Base-by-base conservation (phyloP, 345 rosid genomes). In the Eucalyptus virginea region DNA sequence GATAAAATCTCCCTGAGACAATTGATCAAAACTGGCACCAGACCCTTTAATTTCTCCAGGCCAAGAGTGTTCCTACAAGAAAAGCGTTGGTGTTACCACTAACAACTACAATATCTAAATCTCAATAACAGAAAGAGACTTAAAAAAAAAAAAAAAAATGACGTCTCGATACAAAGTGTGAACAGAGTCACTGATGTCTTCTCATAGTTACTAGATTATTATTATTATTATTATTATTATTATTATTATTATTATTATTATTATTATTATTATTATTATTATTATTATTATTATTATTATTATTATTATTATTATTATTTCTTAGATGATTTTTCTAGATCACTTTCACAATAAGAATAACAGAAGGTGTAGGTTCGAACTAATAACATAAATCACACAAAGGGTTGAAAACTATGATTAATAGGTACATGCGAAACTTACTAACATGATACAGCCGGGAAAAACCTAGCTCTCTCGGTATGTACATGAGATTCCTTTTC, bases 1-100 rank as follows among this genome's bases (percentile, higher is more conserved):
- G 95, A 94, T 88, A 93, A 88, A 90, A 96, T 94, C 80, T 97
- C 97, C 94, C 94, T 94, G 93, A 97, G 95, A 93, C 97, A 96
- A 88, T 87, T 92, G 87, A 96, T 89, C 87, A 98, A 91, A 93
- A 94, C 94, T 90, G 94, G 98, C 90, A 98, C 94, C 90, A 98
- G 94, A 87, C 94, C 96, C 92, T 94, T 94, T 86, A 97, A 89
- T 91, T 95, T 96, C 87, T 89, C 91, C 88, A 87, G 80, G 88
- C 94, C 91, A 85, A 91, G 86, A 86, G 94, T 90, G 89, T 91
- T 37, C 94, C 99, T 98, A 90, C 83, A 86, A 87, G 86, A 30
- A 89, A 83, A 77, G 51, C 26, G 11, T 40, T 32, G 52, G 42
- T 45, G 51, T 56, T 45, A 87, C 47, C 15, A 32, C 40, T 67